Conservation (phyloP, 148 eudicot genomes). For the Persicaria tinctoria region DNA sequence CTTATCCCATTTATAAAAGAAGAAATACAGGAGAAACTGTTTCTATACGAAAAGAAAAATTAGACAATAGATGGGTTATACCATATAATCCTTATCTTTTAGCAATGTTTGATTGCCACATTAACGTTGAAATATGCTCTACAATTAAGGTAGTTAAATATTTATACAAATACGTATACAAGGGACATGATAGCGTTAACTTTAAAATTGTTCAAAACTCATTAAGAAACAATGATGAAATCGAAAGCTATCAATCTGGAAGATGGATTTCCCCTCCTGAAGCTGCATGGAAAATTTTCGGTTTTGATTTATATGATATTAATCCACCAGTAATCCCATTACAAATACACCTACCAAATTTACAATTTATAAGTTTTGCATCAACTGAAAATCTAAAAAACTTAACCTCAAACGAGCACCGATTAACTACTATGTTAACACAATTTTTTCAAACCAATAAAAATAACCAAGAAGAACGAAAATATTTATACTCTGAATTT, state of each 20-base stretch:
- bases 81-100: slow-evolving; percentile 11
- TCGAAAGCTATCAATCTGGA: not conserved
- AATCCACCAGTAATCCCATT: not conserved
- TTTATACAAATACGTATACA: too few species aligned
- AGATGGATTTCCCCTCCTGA: not conserved
- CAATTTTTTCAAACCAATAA: too few species aligned
- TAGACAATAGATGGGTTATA: not conserved
- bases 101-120: not conserved
- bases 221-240: not conserved
- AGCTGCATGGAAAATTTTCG: not conserved
- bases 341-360: not conserved
- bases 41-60: not conserved
- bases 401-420: not conserved
- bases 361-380: not conserved
- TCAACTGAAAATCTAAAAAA: not conserved
- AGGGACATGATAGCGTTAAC: not conserved
- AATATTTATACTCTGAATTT: too few species aligned
- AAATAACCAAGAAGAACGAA: too few species aligned
- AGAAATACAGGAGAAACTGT: not conserved
- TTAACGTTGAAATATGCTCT: too few species aligned
- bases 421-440: too few species aligned
- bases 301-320: not conserved
- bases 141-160: too few species aligned
- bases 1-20: not conserved
- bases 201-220: too few species aligned